phyloP scores from a whole-genome alignment of 2,329 filamentous ascomycete species.

The Xylariales sp. region DNA sequence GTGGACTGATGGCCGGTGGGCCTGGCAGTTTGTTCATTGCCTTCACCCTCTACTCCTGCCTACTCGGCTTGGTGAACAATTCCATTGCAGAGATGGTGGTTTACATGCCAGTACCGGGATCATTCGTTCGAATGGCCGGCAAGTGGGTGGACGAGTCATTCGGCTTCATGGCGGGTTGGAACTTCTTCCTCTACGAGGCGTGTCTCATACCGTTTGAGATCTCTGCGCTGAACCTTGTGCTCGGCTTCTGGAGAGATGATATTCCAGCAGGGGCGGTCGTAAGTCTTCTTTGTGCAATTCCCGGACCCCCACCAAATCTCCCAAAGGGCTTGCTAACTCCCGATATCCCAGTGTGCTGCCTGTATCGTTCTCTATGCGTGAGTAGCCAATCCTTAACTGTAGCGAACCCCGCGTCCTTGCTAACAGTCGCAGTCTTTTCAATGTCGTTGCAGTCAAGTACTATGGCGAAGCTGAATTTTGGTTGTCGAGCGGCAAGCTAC shows the following conservation, averaged over 20 bases:
- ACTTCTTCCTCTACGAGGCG: conserved; percentile 39
- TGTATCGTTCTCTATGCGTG: conserved; percentile 32
- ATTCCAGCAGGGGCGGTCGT: conserved; percentile 47
- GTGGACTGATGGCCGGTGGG: conserved; percentile 41
- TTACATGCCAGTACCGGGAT: conserved; percentile 58
- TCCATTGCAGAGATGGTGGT: conserved; percentile 61
- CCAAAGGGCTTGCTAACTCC: no score
- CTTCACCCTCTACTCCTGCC: conserved; percentile 46
- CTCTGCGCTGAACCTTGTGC: conserved; percentile 33
- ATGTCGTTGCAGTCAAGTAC: conserved; percentile 26
- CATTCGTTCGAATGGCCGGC: conserved; percentile 60
- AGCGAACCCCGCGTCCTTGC: not conserved
- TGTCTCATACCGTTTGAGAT: conserved; percentile 38
- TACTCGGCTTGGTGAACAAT: conserved; percentile 61
- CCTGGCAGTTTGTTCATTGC: conserved; percentile 50
- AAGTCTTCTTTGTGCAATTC: no score
- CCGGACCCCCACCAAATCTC: no score
- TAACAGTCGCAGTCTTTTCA: conserved; percentile 19
- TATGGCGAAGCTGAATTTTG: conserved; percentile 64
- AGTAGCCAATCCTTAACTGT: no score
- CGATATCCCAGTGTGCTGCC: no score
- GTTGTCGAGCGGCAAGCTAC: conserved; percentile 57
- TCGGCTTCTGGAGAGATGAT: conserved; percentile 41
- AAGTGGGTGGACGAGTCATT: conserved; percentile 62
- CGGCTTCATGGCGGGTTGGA: conserved; percentile 49